Conservation (phyloP, 768 basidiomycete species). For the Naganishia randhawae region DNA sequence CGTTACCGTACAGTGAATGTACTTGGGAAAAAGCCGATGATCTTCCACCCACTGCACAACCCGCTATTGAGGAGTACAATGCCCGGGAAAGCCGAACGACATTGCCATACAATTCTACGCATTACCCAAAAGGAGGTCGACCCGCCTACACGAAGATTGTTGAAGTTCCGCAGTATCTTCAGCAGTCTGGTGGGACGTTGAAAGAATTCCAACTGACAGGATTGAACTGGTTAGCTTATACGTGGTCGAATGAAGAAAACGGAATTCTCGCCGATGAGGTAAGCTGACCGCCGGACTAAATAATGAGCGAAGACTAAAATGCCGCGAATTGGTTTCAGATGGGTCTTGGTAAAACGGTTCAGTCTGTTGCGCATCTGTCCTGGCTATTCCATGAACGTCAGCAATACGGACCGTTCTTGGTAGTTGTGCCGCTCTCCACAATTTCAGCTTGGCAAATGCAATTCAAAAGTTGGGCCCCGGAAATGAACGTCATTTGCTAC, state of each 20-base stretch:
- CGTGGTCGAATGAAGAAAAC: slow-evolving; percentile 91
- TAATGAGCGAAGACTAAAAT: neutral
- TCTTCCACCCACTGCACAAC: slow-evolving; percentile 70
- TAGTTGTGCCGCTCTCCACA: slow-evolving; percentile 95
- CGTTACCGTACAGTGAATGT: slow-evolving; percentile 83
- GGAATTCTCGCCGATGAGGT: slow-evolving; percentile 93
- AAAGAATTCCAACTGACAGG: slow-evolving; percentile 99
- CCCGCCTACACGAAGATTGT: slow-evolving; percentile 77
- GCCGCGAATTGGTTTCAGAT: slow-evolving; percentile 55
- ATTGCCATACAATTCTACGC: slow-evolving; percentile 78
- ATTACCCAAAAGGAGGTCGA: slow-evolving; percentile 64
- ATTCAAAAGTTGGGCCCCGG: slow-evolving; percentile 91
- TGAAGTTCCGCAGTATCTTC: slow-evolving; percentile 83
- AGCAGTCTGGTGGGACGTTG: slow-evolving; percentile 69
- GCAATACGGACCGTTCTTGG: slow-evolving; percentile 94
- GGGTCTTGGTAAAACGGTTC: slow-evolving; percentile 97
- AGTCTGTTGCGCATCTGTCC: slow-evolving; percentile 90
- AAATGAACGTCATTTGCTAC: slow-evolving; percentile 93
- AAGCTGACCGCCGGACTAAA: slow-evolving; percentile 18
- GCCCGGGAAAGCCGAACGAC: slow-evolving; percentile 69
- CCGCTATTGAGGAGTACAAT: slow-evolving; percentile 74
- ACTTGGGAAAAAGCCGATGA: slow-evolving; percentile 90
- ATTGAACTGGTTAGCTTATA: slow-evolving; percentile 95
- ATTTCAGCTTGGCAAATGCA: slow-evolving; percentile 98
- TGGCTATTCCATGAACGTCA: slow-evolving; percentile 87